A percentile compares a stretch with the other conserved stretches of the same genome.
Evolutionary conservation across 2,329 filamentous ascomycete species (phyloP).

Genomic region (Aspergillus texensis): DNA sequence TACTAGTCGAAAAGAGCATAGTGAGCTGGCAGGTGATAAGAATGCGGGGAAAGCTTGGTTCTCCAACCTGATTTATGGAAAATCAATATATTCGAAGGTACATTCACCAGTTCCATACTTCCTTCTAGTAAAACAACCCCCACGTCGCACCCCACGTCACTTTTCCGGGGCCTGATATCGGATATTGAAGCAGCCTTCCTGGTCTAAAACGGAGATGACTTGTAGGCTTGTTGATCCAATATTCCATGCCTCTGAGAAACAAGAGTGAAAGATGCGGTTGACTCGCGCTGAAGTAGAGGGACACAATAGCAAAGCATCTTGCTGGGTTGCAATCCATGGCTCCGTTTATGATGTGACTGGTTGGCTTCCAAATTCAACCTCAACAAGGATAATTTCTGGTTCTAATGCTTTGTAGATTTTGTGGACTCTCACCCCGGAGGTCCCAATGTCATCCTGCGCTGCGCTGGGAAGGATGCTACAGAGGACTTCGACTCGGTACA

Average conservation of each 20-base stretch:
- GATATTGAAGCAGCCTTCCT: background rate
- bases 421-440: conserved; percentile 38
- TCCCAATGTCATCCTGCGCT: conserved; percentile 34
- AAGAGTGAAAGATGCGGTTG: conserved; percentile 34
- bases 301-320: conserved; percentile 52
- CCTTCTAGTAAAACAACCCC: conserved; percentile 13
- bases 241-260: background rate
- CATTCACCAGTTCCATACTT: background rate
- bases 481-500: conserved; percentile 40
- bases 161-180: background rate
- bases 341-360: conserved; percentile 56
- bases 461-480: conserved; percentile 40
- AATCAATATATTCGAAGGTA: background rate
- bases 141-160: conserved; percentile 3
- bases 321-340: conserved; percentile 56
- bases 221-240: background rate
- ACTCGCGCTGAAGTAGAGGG: conserved; percentile 54
- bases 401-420: conserved; percentile 29
- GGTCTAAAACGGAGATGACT: background rate
- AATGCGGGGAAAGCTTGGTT: conserved; percentile 1
- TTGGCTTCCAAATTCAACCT: background rate
- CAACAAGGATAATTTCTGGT: background rate
- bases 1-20: conserved; percentile 1
- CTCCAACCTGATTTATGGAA: background rate
- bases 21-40: background rate